Evolutionary conservation across 129 eudicot genomes (phyloP), one percentile per base, ranked within the genome.

Genomic region (Heracleum sosnowskyi): DNA sequence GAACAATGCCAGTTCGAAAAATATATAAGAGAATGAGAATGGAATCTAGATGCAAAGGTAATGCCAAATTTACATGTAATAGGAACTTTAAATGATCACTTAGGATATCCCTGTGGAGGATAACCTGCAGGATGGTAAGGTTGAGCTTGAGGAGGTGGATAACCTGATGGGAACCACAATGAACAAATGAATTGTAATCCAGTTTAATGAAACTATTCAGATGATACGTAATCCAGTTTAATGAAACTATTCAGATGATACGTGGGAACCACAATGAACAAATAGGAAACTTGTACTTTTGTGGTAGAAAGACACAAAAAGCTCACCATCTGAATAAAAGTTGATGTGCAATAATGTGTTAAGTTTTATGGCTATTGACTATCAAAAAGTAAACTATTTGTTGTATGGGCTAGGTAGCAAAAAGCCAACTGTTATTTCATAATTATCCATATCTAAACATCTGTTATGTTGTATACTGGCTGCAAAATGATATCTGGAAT

Each of bases 121-220:
- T 94, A 91, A 40, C 97, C 98, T 0, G 83, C 79, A 13, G 96
- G 87, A 33, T 87, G 93, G 40, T 91, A 84, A 47, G 82, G 85
- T 29, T 86, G 85, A 66, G 86, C 86, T 68, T 70, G 44, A 72
- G 73, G 11, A 69, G 88, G 93, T 22, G 90, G 88, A 57, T 95
- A 91, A 31, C 97, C 98, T 1, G 83, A 77, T 26, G 96, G 87
- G n/a, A n/a, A n/a, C n/a, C n/a, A n/a, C n/a, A n/a, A n/a, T n/a
- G n/a, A n/a, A n/a, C n/a, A n/a, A n/a, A n/a, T n/a, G n/a, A n/a
- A n/a, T n/a, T n/a, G n/a, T n/a, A n/a, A n/a, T n/a, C n/a, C n/a
- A n/a, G n/a, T n/a, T n/a, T n/a, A n/a, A n/a, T n/a, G n/a, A n/a
- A n/a, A n/a, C n/a, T n/a, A n/a, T n/a, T n/a, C n/a, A n/a, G n/a